phyloP scores from a whole-genome alignment of 116 monocot species.

The Papilionanthe hybrid region DNA sequence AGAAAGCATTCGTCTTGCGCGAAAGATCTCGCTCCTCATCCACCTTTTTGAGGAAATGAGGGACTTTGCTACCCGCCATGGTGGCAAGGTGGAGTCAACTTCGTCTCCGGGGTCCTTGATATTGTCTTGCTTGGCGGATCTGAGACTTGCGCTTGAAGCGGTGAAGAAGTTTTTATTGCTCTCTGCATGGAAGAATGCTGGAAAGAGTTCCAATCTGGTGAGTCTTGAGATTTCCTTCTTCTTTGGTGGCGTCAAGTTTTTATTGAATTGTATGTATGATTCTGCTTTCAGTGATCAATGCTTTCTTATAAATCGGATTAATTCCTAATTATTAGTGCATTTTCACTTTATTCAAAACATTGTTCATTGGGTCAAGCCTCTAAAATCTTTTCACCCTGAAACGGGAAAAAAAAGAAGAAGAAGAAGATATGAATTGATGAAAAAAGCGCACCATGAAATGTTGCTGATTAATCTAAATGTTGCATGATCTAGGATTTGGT shows the following conservation, averaged over 20 bases:
- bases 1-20: slow-evolving; percentile 26
- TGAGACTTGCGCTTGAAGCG: slow-evolving; percentile 43
- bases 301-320: neutral
- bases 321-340: neutral
- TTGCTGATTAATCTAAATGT: slow-evolving; percentile 14
- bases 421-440: neutral
- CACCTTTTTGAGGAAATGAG: slow-evolving; percentile 41
- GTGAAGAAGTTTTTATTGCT: slow-evolving; percentile 50
- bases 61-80: slow-evolving; percentile 1
- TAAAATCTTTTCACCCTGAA: neutral
- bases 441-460: neutral
- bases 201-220: neutral
- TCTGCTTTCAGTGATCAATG: too few relatives aligned
- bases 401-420: neutral
- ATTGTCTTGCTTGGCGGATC: slow-evolving; percentile 24
- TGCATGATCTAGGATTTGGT: slow-evolving; percentile 31
- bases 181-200: neutral
- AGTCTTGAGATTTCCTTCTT: neutral
- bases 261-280: neutral
- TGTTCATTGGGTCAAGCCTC: too few relatives aligned
- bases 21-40: slow-evolving; percentile 44
- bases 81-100: neutral
- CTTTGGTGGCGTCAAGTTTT: neutral
- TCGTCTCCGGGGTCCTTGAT: neutral
- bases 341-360: neutral